A percentile compares a stretch with the other conserved stretches of the same genome.
Evolutionary conservation across 148 eudicot species (phyloP).

Genomic region (Rhododendron kiyosumense): DNA sequence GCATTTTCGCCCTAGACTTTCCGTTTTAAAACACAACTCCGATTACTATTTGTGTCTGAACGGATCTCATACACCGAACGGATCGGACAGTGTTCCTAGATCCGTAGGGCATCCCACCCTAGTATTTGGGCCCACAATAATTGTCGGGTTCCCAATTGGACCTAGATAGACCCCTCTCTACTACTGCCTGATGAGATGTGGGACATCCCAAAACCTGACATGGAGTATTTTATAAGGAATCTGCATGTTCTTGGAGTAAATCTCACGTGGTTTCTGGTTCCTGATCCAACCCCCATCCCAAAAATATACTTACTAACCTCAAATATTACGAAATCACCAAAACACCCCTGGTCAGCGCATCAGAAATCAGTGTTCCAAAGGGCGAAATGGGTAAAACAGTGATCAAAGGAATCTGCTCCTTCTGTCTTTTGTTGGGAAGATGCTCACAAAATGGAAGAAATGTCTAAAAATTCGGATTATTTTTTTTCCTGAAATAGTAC

Average conservation of each 20-base stretch:
- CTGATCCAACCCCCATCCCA: constrained; percentile 7
- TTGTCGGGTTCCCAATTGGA: constrained; percentile 6
- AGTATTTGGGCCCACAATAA: not conserved
- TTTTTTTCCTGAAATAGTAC: not conserved
- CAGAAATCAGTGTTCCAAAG: not conserved
- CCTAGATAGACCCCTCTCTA: not conserved
- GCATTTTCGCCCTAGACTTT: too few relatives aligned
- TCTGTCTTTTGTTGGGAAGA: not conserved
- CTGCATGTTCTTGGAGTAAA: constrained; percentile 13
- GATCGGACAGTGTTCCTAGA: too few relatives aligned
- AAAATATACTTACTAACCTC: not conserved
- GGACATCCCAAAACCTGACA: constrained; percentile 1
- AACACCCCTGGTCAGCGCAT: not conserved
- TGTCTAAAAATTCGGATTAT: not conserved
- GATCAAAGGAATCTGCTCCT: not conserved
- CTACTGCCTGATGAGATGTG: not conserved
- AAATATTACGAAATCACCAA: not conserved
- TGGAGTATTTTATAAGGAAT: constrained; percentile 30
- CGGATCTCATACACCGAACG: too few relatives aligned
- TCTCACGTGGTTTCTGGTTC: constrained; percentile 33
- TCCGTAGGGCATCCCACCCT: not conserved
- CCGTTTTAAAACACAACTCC: too few relatives aligned
- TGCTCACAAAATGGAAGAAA: not conserved
- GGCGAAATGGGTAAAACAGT: not conserved
- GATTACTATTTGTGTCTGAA: too few relatives aligned